A percentile compares a stretch with the other conserved stretches of the same genome.
These are phyloP conservation scores for Cynanchum wilfordii DNA, from an alignment of 257 asterid genomes.

Conservation along the genomic window DNA sequence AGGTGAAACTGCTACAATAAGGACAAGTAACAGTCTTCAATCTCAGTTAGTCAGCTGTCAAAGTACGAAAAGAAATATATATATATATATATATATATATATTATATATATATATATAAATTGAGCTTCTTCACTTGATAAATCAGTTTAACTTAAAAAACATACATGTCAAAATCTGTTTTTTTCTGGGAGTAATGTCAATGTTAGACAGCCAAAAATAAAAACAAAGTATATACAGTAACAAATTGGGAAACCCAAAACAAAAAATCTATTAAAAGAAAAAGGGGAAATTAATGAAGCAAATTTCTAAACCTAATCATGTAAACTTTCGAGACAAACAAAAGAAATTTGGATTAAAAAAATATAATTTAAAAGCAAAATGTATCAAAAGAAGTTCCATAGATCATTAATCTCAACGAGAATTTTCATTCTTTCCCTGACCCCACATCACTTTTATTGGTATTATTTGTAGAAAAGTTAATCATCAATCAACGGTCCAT, in stretches of 20 bases:
- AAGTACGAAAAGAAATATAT: neutral
- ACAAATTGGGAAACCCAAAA: slow-evolving; percentile 21
- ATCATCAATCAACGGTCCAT: slow-evolving; percentile 52
- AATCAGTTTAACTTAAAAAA: slow-evolving; percentile 4
- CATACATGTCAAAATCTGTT: slow-evolving; percentile 11
- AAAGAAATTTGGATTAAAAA: slow-evolving; percentile 22
- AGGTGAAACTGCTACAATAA: neutral
- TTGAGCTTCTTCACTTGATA: neutral
- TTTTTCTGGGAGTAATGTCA: slow-evolving; percentile 42
- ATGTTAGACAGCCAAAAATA: slow-evolving; percentile 35
- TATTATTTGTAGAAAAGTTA: slow-evolving; percentile 39
- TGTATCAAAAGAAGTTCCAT: slow-evolving; percentile 50
- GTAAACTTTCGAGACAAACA: slow-evolving; percentile 40
- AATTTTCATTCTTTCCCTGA: slow-evolving; percentile 30
- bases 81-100: neutral
- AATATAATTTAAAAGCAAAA: slow-evolving; percentile 33
- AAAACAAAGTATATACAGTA: slow-evolving; percentile 18
- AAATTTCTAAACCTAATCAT: slow-evolving; percentile 25
- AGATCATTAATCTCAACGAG: slow-evolving; percentile 41
- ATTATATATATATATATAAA: neutral
- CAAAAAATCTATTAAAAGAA: slow-evolving; percentile 24
- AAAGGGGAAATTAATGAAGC: slow-evolving; percentile 29
- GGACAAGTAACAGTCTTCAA: neutral
- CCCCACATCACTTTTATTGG: slow-evolving; percentile 30
- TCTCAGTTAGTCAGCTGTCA: neutral